phyloP scores from a whole-genome alignment of 202 grass and related monocot species.

The Carex sylvatica region DNA sequence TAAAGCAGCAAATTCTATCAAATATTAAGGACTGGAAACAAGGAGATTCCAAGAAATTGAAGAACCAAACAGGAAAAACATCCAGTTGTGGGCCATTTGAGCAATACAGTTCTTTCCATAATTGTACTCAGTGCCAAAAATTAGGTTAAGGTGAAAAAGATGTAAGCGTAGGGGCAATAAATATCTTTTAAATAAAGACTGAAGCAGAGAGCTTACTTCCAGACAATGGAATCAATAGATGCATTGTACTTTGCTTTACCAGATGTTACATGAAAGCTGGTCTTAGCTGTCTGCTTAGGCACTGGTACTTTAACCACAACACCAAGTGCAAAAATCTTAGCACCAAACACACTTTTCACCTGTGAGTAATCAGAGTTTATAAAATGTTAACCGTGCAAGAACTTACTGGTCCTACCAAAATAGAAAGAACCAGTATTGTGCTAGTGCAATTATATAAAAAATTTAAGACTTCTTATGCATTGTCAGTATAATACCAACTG shows the following conservation, averaged over 20 bases:
- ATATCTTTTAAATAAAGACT: constrained; percentile 5
- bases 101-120: background rate
- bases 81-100: background rate
- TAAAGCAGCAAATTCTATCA: background rate
- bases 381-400: constrained; percentile 1
- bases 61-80: background rate
- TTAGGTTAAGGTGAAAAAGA: background rate
- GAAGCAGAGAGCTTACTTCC: constrained; percentile 71
- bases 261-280: constrained; percentile 96
- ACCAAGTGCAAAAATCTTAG: constrained; percentile 98
- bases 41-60: background rate
- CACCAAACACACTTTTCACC: constrained; percentile 99
- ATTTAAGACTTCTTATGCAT: background rate
- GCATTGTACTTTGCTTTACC: constrained; percentile 99
- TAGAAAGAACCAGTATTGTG: background rate
- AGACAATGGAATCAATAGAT: constrained; percentile 91
- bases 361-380: constrained; percentile 26
- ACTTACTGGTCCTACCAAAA: background rate
- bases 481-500: background rate
- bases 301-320: constrained; percentile 97
- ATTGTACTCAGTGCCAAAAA: background rate
- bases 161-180: background rate
- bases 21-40: background rate
- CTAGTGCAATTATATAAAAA: background rate
- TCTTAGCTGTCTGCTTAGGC: constrained; percentile 97